Evolutionary conservation across 2,329 filamentous ascomycete species (phyloP), one percentile per base, ranked within the genome.

Genomic region (Aspergillus puulaauensis): DNA sequence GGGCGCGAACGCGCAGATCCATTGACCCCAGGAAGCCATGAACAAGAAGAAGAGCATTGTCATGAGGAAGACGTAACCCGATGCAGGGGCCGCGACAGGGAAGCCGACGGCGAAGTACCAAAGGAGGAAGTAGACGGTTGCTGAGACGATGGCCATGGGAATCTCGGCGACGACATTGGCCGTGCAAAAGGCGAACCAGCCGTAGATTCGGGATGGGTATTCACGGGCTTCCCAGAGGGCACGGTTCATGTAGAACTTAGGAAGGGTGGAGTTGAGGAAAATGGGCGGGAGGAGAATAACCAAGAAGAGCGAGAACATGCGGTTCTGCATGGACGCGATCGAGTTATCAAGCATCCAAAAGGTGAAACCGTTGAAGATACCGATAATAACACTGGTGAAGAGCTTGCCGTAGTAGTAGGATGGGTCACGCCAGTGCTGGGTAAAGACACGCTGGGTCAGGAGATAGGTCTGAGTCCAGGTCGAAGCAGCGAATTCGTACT

Each of bases 1-100:
- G 0, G 90, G 90, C 0, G 90, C 89, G 72, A 92, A 92, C 0
- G 91, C 90, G 61, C 87, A 90, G 64, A 95, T 91, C 89, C 89
- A 93, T 70, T 92, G 90, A 19, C 89, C 91, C 90, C 87, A 93
- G 64, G 81, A 86, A 33, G 82, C 83, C 71, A 87, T 83, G 80
- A 92, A 93, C 7, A 93, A 73, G 78, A 86, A 91, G 77, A 92
- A 92, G 0, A 93, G 80, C 67, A 93, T 77, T 0, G 84, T 84
- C 88, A 95, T 92, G 24, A 93, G 75, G 77, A 89, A 93, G 15
- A 88, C 83, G 70, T 93, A 93, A 12, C 90, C 90, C 0, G 89
- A 83, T 0, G 84, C 84, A 1, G 81, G 80, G 35, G 84, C 82
- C 59, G 89, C 84, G 0, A 80, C 81, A 0, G 90, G 88, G 1